Evolutionary conservation across 2,329 filamentous ascomycete species (phyloP).

Genomic region (Fusarium albosuccineum): DNA sequence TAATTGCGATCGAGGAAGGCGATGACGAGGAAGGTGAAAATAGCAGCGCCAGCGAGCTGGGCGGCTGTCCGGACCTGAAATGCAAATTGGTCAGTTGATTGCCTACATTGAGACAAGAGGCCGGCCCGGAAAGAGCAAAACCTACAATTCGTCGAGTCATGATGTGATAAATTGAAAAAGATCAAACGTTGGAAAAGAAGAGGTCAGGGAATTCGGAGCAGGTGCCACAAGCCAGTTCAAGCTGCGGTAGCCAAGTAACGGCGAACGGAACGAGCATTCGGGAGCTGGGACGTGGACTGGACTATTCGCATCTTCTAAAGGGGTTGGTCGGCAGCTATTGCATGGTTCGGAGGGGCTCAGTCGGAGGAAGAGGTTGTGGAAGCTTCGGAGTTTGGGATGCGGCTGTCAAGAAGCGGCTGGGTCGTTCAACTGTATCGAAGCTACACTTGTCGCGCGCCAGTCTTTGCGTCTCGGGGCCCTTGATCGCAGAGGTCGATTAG

Average conservation of each 20-base stretch:
- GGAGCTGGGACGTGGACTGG: slow-evolving; percentile 30
- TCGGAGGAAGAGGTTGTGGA: slow-evolving; percentile 2
- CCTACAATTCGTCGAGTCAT: slow-evolving; percentile 57
- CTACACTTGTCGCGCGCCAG: slow-evolving; percentile 3
- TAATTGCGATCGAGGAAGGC: slow-evolving; percentile 91
- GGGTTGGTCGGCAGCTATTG: slow-evolving; percentile 42
- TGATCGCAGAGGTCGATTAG: slow-evolving; percentile 12
- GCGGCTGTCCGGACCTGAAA: slow-evolving; percentile 74
- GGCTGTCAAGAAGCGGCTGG: slow-evolving; percentile 9
- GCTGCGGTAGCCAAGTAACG: slow-evolving; percentile 30
- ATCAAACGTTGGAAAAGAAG: slow-evolving; percentile 5
- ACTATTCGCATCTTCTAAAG: slow-evolving; percentile 47
- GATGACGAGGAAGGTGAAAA: slow-evolving; percentile 77
- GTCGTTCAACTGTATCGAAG: slow-evolving; percentile 4
- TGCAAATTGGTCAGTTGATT: slow-evolving; percentile 17
- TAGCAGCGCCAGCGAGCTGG: slow-evolving; percentile 77
- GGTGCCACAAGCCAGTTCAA: slow-evolving; percentile 32
- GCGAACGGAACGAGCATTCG: slow-evolving; percentile 39
- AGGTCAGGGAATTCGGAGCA: neutral
- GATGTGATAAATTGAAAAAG: slow-evolving; percentile 30
- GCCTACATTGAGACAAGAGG: neutral
- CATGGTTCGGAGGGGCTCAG: slow-evolving; percentile 36
- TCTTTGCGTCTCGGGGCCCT: neutral
- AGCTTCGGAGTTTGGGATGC: slow-evolving; percentile 1
- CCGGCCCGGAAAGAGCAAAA: neutral